phyloP scores from a whole-genome alignment of 2,329 filamentous ascomycete species.

The Furcasterigmium sp. region DNA sequence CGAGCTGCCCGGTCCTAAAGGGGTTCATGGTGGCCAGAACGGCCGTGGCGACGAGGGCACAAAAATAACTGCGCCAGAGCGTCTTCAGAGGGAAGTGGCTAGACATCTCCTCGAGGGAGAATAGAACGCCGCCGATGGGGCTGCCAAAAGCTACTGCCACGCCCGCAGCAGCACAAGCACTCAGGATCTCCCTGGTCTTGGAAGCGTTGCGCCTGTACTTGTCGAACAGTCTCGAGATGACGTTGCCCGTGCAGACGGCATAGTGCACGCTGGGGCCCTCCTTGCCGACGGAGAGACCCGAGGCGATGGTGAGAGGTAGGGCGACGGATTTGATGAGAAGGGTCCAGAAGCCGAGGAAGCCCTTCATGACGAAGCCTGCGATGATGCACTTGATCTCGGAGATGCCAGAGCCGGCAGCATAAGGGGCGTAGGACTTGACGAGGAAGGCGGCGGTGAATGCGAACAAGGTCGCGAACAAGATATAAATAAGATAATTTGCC shows the following conservation, averaged over 20 bases:
- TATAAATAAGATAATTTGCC: constrained; percentile 83
- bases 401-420: constrained; percentile 93
- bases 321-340: constrained; percentile 90
- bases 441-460: constrained; percentile 76
- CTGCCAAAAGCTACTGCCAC: constrained; percentile 96
- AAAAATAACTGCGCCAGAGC: constrained; percentile 97
- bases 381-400: constrained; percentile 99
- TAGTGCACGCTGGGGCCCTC: constrained; percentile 99
- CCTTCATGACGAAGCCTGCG: constrained; percentile 98
- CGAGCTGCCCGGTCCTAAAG: constrained; percentile 91
- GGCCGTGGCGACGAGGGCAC: constrained; percentile 88
- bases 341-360: constrained; percentile 88
- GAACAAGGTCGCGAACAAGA: constrained; percentile 78
- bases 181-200: constrained; percentile 92
- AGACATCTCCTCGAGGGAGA: constrained; percentile 97
- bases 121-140: constrained; percentile 93
- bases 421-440: constrained; percentile 89
- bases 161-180: constrained; percentile 88
- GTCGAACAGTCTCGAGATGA: constrained; percentile 86
- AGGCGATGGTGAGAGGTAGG: constrained; percentile 86
- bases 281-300: constrained; percentile 90
- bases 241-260: constrained; percentile 93
- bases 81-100: constrained; percentile 96
- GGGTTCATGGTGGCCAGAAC: constrained; percentile 95
- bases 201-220: constrained; percentile 90